phyloP scores from a whole-genome alignment of 2,329 filamentous ascomycete species.

The Stromatinia cepivora region DNA sequence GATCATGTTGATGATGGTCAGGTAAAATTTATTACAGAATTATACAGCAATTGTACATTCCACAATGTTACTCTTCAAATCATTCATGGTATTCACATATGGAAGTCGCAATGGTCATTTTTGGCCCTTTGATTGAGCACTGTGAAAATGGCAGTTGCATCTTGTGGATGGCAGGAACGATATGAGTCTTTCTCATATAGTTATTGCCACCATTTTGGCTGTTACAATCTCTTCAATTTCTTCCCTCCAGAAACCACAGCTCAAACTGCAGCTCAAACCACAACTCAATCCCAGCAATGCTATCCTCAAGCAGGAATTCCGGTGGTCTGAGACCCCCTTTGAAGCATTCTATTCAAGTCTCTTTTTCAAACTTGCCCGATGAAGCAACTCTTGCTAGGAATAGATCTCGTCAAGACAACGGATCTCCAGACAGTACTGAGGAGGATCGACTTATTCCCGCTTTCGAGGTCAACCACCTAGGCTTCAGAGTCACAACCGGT shows the following conservation, averaged over 20 bases:
- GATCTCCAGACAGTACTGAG: constrained; percentile 2
- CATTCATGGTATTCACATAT: background rate
- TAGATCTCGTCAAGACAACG: background rate
- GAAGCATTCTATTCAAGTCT: constrained; percentile 10
- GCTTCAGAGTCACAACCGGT: constrained; percentile 39
- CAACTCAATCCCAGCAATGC: background rate
- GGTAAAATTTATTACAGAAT: background rate
- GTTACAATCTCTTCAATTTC: background rate
- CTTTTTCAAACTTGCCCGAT: constrained; percentile 7
- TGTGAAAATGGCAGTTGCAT: background rate
- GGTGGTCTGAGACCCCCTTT: constrained; percentile 2
- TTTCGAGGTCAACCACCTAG: constrained; percentile 27
- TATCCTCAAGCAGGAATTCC: background rate
- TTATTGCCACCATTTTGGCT: background rate
- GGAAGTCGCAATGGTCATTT: background rate
- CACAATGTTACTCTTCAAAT: background rate
- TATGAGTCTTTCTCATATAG: background rate
- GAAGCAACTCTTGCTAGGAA: constrained; percentile 1
- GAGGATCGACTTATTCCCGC: constrained; percentile 8
- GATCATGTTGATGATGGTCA: background rate
- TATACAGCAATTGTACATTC: too few species aligned
- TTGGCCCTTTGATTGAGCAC: background rate
- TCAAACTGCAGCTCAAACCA: background rate
- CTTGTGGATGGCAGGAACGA: background rate
- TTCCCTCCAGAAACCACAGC: background rate